Evolutionary conservation across 2,329 filamentous ascomycete species (phyloP), one percentile per base, ranked within the genome.

Genomic region (Neonectria punicea): DNA sequence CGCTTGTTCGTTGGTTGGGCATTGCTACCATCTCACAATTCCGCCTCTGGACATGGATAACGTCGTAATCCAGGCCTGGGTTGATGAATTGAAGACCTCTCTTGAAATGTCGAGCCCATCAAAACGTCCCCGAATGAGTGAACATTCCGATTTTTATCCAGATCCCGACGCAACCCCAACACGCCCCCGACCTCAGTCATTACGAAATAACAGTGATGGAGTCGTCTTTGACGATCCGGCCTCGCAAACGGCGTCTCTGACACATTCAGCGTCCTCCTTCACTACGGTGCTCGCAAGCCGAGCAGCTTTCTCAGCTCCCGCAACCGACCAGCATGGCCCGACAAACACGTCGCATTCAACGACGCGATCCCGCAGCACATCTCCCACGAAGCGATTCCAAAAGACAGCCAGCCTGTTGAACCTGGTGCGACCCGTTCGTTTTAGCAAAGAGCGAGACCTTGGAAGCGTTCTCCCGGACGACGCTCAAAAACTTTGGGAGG

Each of bases 351-450:
- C 39, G 10, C 58, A 46, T 28, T 46, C 39, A 18, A 18, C 58
- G 30, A 49, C 58, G 8, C 41, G 22, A 55, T 58, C 59, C 18
- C 25, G 53, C 14, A 50, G 53, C 6, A 14, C 50, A 41, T 58
- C 47, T 51, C 47, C 60, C 14, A 53, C 46, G 18, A 58, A 63
- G 54, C 46, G 47, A 46, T 58, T 53, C 54, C 39, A 46, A 16
- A 63, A 63, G 28, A 53, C 39, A 1, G 25, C 53, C 11, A 58
- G 47, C 30, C 47, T 63, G 18, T 44, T 58, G 3, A 58, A 53
- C 20, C 20, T 63, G 36, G 49, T 39, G 14, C 60, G 53, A 13
- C 60, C 60, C 9, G 53, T 63, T 28, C 34, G 60, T 28, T 58
- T 63, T 20, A 18, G 28, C 3, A 58, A 51, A 16, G 60, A 51